Conservation (phyloP, 768 basidiomycete genomes). For the Lactarius sp. region DNA sequence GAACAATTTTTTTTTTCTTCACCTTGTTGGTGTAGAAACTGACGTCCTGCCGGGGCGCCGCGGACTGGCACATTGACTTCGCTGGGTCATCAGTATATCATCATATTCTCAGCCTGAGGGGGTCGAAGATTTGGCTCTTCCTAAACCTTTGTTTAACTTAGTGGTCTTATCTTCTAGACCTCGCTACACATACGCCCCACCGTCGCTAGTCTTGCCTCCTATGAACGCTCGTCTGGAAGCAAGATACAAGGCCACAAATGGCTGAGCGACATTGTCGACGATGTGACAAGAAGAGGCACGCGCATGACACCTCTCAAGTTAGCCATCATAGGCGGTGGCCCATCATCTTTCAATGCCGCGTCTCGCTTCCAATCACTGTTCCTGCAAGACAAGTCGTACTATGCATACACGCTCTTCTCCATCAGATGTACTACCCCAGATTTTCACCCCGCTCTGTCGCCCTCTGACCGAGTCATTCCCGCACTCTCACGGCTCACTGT, state of each 20-base stretch:
- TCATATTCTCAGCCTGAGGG: slow-evolving; percentile 81
- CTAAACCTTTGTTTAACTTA: not conserved
- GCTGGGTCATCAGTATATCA: slow-evolving; percentile 97
- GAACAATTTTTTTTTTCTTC: too few species aligned
- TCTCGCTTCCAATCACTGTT: too few species aligned
- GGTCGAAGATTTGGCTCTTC: slow-evolving; percentile 59
- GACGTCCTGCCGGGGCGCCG: too few species aligned
- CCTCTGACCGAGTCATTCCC: too few species aligned
- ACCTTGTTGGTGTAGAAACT: too few species aligned
- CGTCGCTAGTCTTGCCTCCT: slow-evolving; percentile 75
- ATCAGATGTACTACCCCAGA: too few species aligned
- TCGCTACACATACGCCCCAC: slow-evolving; percentile 97
- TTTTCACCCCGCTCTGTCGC: too few species aligned
- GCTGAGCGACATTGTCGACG: slow-evolving; percentile 90
- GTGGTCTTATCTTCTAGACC: slow-evolving; percentile 43
- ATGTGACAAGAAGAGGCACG: slow-evolving; percentile 47
- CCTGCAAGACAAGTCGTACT: too few species aligned
- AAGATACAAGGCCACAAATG: slow-evolving; percentile 78
- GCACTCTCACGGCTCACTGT: too few species aligned
- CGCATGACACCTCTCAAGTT: not conserved
- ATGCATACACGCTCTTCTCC: too few species aligned
- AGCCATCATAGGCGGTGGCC: not conserved
- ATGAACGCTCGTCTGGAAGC: too few species aligned
- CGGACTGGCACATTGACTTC: slow-evolving; percentile 98
- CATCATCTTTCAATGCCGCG: too few species aligned